Evolutionary conservation across 257 asterid species (phyloP).

Genomic region (Euphrasia confusa): DNA sequence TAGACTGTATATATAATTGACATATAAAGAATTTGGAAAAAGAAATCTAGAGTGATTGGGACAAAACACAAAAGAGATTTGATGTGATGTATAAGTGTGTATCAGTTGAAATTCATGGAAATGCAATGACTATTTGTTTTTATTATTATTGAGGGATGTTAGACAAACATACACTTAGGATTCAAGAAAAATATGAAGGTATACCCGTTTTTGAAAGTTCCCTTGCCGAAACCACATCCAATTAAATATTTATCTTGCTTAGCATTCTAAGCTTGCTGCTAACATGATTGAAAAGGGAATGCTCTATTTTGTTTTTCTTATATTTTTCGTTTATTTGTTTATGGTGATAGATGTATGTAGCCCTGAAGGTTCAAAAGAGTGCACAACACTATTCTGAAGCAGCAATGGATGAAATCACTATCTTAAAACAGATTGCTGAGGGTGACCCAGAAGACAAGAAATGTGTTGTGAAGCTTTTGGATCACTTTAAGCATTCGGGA

Average conservation of each 20-base stretch:
- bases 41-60: neutral
- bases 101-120: no score
- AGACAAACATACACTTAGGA: no score
- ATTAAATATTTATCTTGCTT: neutral
- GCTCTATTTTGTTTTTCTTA: neutral
- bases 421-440: constrained; percentile 72
- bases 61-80: neutral
- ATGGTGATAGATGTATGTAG: constrained; percentile 52
- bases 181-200: neutral
- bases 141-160: no score
- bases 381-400: constrained; percentile 87
- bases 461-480: constrained; percentile 81
- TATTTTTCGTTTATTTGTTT: neutral
- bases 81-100: no score
- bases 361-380: constrained; percentile 80
- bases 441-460: constrained; percentile 72
- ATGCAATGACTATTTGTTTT: no score
- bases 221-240: neutral
- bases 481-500: constrained; percentile 84
- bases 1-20: neutral
- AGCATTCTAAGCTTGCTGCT: neutral
- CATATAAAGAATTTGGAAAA: neutral
- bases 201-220: neutral
- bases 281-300: neutral
- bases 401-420: constrained; percentile 84